phyloP scores from a whole-genome alignment of 345 rosid species.

The Corchorus capsularis region DNA sequence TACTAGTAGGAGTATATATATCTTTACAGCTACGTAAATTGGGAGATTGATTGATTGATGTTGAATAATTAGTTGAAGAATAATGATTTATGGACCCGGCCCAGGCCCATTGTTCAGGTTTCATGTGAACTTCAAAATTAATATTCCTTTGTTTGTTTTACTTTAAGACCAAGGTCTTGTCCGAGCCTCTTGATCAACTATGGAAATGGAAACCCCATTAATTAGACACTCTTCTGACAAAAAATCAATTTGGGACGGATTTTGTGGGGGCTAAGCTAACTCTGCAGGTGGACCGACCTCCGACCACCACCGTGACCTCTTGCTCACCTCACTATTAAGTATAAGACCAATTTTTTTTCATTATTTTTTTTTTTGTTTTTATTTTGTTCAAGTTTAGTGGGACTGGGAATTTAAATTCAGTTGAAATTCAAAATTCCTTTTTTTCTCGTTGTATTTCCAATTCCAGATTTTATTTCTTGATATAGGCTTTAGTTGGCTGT shows the following conservation, averaged over 20 bases:
- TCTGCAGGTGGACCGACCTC: not conserved
- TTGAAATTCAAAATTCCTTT: not conserved
- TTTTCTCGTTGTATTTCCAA: not conserved
- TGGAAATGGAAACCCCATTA: not conserved
- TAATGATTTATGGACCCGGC: not conserved
- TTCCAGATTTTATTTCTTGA: not conserved
- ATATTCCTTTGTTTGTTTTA: not conserved
- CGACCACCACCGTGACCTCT: not conserved
- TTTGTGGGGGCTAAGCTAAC: not conserved
- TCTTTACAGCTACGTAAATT: not conserved
- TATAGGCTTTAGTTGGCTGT: not conserved
- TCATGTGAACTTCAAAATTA: conserved; percentile 20
- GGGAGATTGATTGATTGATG: not conserved
- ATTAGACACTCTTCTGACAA: not conserved
- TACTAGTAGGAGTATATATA: not conserved
- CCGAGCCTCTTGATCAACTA: not conserved
- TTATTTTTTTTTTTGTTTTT: not conserved
- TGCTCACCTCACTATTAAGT: not conserved
- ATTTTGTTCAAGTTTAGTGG: not conserved
- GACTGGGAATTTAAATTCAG: not conserved
- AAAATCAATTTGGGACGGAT: not conserved
- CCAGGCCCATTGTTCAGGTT: not conserved
- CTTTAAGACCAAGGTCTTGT: not conserved
- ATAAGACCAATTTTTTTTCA: not conserved
- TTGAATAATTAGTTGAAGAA: not conserved